Conservation (phyloP, 2,329 filamentous ascomycete genomes). For the Fusarium sp. region DNA sequence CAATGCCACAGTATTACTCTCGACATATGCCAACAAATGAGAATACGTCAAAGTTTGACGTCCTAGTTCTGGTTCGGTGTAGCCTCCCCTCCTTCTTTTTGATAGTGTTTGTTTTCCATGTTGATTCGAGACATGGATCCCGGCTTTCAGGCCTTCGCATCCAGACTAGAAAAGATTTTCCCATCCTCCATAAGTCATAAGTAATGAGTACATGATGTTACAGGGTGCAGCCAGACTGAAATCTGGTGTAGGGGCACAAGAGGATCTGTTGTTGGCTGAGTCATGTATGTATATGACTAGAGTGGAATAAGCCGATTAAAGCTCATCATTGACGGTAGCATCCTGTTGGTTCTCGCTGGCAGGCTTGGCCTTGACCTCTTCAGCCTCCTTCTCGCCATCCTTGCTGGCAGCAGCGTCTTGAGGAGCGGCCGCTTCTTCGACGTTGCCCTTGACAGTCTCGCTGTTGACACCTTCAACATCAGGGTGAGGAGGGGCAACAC, state of each 20-base stretch:
- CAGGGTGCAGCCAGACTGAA: constrained; percentile 24
- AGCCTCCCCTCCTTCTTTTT: constrained; percentile 33
- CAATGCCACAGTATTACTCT: constrained; percentile 32
- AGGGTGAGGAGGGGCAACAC: constrained; percentile 69
- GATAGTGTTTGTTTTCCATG: constrained; percentile 23
- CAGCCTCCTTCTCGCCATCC: constrained; percentile 69
- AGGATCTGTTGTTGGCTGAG: not conserved
- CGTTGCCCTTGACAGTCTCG: constrained; percentile 63
- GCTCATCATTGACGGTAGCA: constrained; percentile 60
- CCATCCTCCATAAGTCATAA: constrained; percentile 43
- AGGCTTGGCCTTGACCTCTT: constrained; percentile 68
- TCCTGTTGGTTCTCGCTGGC: constrained; percentile 73
- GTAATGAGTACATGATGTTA: constrained; percentile 47
- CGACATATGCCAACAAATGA: constrained; percentile 43
- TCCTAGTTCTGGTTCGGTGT: constrained; percentile 31
- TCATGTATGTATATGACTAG: not conserved
- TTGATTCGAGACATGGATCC: constrained; percentile 13
- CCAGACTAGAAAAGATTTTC: constrained; percentile 16
- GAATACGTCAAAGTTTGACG: constrained; percentile 39
- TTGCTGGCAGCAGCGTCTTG: constrained; percentile 61
- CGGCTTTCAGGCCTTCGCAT: constrained; percentile 17
- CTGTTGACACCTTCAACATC: constrained; percentile 71
- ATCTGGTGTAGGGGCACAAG: not conserved
- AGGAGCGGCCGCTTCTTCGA: constrained; percentile 49
- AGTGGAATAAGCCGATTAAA: constrained; percentile 42